Evolutionary conservation across 805 yeast species (phyloP).

Genomic region (Lachancea sp.): DNA sequence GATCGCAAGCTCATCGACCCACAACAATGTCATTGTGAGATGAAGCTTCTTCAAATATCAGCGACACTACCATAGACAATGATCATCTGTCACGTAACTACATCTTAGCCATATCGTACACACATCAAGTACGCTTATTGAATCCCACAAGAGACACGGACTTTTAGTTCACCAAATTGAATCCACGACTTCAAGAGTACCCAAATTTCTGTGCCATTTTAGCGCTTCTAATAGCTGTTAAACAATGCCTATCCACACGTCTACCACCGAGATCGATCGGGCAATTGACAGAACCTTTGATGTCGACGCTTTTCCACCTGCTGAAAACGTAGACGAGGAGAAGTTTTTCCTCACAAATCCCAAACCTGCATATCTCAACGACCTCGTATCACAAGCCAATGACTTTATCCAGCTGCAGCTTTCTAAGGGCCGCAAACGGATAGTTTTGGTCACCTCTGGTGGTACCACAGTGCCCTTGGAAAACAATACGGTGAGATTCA

Average conservation of each 20-base stretch:
- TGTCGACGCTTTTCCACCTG: slow-evolving; percentile 60
- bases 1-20: no score
- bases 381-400: slow-evolving; percentile 49
- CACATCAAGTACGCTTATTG: no score
- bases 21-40: no score
- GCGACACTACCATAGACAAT: no score
- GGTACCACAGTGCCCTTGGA: slow-evolving; percentile 98
- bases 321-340: slow-evolving; percentile 63
- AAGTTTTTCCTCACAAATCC: slow-evolving; percentile 64
- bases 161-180: no score
- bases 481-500: slow-evolving; percentile 92
- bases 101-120: no score
- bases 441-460: slow-evolving; percentile 88
- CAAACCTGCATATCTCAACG: slow-evolving; percentile 68
- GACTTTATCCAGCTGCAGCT: slow-evolving; percentile 57
- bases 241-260: slow-evolving; percentile 43
- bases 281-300: slow-evolving; percentile 79
- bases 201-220: no score
- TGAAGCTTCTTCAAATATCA: no score
- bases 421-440: slow-evolving; percentile 37
- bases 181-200: no score
- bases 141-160: no score
- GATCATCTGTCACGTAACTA: no score
- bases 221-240: background rate
- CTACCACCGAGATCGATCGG: slow-evolving; percentile 57